Percentiles rank a stretch among this genome's conserved stretches.
Evolutionary conservation across 306 rosid genomes (phyloP).

Genomic region (Oxytropis ochrocephala): DNA sequence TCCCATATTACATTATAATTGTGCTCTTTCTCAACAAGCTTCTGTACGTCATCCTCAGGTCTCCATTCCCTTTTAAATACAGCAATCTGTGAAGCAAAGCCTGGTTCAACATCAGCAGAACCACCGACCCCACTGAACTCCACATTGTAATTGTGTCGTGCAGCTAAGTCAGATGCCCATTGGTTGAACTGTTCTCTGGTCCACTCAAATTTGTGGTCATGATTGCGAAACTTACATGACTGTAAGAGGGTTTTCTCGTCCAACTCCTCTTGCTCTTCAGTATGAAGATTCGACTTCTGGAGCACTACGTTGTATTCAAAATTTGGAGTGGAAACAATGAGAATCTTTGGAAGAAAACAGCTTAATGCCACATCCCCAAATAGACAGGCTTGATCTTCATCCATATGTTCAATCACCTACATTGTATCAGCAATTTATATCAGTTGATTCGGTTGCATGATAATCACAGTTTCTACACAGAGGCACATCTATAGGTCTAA

Average conservation of each 20-base stretch:
- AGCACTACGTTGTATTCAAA: constrained; percentile 86
- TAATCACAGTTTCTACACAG: background rate
- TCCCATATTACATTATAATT: constrained; percentile 55
- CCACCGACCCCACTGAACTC: constrained; percentile 94
- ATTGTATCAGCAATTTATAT: constrained; percentile 6
- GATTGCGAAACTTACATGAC: constrained; percentile 77
- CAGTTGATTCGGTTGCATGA: background rate
- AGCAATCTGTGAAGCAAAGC: constrained; percentile 97
- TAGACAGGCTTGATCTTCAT: constrained; percentile 78
- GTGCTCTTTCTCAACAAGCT: constrained; percentile 23
- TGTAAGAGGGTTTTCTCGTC: constrained; percentile 58
- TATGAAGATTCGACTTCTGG: constrained; percentile 45
- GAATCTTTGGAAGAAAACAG: constrained; percentile 65
- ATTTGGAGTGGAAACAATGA: constrained; percentile 91
- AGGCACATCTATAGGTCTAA: background rate
- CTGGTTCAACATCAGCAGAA: constrained; percentile 69
- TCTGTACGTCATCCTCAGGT: constrained; percentile 12
- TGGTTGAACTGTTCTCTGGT: constrained; percentile 70
- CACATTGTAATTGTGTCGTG: constrained; percentile 64
- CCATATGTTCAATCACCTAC: constrained; percentile 97
- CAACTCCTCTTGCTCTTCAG: constrained; percentile 59
- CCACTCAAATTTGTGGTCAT: constrained; percentile 97
- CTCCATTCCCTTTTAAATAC: constrained; percentile 52
- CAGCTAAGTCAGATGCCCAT: constrained; percentile 78
- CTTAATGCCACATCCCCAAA: constrained; percentile 75